Percentiles rank a stretch among this genome's conserved stretches.
Conservation (phyloP, 2,329 filamentous ascomycete species). For the Microcyclospora tardicrescens region DNA sequence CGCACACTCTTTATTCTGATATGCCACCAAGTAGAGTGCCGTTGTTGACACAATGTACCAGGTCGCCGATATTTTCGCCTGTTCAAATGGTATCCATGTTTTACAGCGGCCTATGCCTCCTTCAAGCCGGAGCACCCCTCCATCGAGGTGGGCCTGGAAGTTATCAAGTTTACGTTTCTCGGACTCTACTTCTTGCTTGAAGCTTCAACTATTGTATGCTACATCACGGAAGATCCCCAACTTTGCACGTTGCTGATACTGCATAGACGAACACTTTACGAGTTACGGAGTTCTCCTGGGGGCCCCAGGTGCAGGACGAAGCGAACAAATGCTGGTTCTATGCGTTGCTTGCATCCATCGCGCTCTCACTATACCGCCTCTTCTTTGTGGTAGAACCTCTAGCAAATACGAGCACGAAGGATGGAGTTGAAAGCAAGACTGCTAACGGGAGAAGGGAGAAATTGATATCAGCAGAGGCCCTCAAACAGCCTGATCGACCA, state of each 20-base stretch:
- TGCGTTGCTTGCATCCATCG: constrained; percentile 39
- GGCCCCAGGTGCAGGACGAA: constrained; percentile 41
- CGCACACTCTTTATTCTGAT: not conserved
- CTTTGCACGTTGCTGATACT: not conserved
- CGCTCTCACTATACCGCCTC: constrained; percentile 33
- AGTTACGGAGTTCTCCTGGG: constrained; percentile 30
- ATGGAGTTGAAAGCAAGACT: not conserved
- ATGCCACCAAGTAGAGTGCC: not conserved
- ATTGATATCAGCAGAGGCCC: not conserved
- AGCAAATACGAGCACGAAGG: not conserved
- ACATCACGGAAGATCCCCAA: not conserved
- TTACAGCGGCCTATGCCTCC: constrained; percentile 5
- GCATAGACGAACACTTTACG: constrained; percentile 36
- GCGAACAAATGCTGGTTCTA: constrained; percentile 60
- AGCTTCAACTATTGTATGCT: constrained; percentile 47
- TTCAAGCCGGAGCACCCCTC: constrained; percentile 7
- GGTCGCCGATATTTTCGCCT: constrained; percentile 53
- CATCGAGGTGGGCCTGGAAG: constrained; percentile 35
- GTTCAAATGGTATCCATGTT: constrained; percentile 40
- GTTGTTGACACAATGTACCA: constrained; percentile 10
- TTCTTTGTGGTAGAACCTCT: constrained; percentile 11
- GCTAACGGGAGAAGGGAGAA: not conserved
- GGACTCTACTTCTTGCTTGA: constrained; percentile 58
- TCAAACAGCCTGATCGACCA: not conserved
- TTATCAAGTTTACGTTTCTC: constrained; percentile 45